A percentile compares a stretch with the other conserved stretches of the same genome.
These are phyloP conservation scores for Zygoascus sp. DNA, from an alignment of 1,139 yeast species.

Conservation along the genomic window DNA sequence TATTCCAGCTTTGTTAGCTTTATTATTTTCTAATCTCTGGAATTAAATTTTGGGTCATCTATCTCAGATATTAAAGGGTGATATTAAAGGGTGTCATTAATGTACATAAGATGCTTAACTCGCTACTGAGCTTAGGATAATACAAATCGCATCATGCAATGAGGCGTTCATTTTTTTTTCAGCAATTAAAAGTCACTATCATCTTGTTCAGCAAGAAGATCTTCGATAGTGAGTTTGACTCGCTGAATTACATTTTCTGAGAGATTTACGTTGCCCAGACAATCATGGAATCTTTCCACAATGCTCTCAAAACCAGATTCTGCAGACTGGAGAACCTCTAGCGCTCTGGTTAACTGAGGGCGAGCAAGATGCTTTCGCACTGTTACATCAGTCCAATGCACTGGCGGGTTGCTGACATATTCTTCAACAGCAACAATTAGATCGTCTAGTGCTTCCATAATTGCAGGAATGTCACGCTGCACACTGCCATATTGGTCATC, in stretches of 20 bases:
- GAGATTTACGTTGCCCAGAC: conserved; percentile 25
- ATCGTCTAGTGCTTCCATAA: conserved; percentile 29
- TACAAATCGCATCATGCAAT: neutral
- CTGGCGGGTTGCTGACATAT: conserved; percentile 30
- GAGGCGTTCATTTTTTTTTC: neutral
- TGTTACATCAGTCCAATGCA: conserved; percentile 35
- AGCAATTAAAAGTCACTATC: neutral
- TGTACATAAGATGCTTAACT: neutral
- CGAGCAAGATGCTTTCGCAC: conserved; percentile 16
- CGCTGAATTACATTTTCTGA: conserved; percentile 20
- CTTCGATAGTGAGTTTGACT: conserved; percentile 7
- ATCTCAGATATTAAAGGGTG: neutral
- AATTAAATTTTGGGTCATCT: neutral
- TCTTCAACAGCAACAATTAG: conserved; percentile 28
- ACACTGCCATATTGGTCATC: conserved; percentile 41
- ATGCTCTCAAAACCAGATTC: conserved; percentile 29
- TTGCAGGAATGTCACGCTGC: conserved; percentile 36
- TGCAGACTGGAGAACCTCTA: conserved; percentile 21
- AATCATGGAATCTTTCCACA: conserved; percentile 26
- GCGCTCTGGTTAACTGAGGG: conserved; percentile 19
- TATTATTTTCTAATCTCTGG: too few species aligned
- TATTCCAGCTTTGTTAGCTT: too few species aligned
- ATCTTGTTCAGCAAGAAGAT: conserved; percentile 4
- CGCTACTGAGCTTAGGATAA: neutral
- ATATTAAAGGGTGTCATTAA: neutral